phyloP scores from a whole-genome alignment of 2,329 filamentous ascomycete species.

The Onygenales sp. region DNA sequence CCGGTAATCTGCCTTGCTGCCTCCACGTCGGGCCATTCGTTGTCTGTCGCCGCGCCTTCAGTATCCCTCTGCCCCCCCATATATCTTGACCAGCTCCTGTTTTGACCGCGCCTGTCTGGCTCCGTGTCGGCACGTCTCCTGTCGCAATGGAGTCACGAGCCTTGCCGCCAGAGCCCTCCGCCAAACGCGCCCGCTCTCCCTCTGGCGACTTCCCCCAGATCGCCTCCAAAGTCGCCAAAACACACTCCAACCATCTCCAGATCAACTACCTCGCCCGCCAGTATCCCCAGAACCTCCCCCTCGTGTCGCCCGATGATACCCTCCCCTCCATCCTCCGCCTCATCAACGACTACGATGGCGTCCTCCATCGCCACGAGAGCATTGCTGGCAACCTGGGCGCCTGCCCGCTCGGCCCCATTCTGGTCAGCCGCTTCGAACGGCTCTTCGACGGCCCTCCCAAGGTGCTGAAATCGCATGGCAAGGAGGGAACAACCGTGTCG shows the following conservation, averaged over 20 bases:
- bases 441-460: slow-evolving; percentile 75
- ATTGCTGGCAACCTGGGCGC: slow-evolving; percentile 78
- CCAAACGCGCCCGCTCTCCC: slow-evolving; percentile 38
- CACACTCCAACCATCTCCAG: slow-evolving; percentile 49
- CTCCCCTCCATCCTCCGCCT: slow-evolving; percentile 64
- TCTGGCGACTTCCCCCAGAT: slow-evolving; percentile 28
- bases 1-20: not conserved
- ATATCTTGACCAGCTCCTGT: not conserved
- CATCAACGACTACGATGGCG: slow-evolving; percentile 73
- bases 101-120: not conserved
- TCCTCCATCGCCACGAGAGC: slow-evolving; percentile 76
- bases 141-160: slow-evolving; percentile 25
- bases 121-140: slow-evolving; percentile 1
- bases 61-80: not conserved
- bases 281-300: slow-evolving; percentile 51
- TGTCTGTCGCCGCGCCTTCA: not conserved
- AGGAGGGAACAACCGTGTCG: slow-evolving; percentile 53
- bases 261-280: slow-evolving; percentile 61
- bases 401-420: slow-evolving; percentile 68
- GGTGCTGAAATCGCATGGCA: slow-evolving; percentile 53
- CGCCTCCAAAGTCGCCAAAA: slow-evolving; percentile 45
- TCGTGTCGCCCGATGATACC: slow-evolving; percentile 56
- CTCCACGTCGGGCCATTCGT: not conserved
- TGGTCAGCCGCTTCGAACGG: slow-evolving; percentile 78
- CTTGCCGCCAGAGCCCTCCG: slow-evolving; percentile 26